Evolutionary conservation across 208 protist species (phyloP), one percentile per base, ranked within the genome.

Genomic region (Leishmania gerbilli): DNA sequence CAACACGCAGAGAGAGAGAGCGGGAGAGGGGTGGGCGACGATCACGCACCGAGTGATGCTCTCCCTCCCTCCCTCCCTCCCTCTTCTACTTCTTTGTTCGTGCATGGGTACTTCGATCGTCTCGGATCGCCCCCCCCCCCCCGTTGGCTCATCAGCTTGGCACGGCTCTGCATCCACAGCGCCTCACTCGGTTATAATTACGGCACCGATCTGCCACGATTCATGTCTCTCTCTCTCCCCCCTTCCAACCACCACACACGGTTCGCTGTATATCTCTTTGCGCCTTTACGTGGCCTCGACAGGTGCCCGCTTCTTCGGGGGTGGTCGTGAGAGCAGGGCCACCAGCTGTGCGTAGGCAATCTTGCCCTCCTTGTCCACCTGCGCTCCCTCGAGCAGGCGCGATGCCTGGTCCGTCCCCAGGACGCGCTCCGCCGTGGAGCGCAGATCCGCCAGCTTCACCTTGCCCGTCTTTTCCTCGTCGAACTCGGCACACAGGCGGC

Each of bases 291-390:
- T 31, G 2, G 3, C 21, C 71, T 40, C 19, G 11, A 17, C 71
- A 7, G 47, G 27, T 31, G 34, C 40, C 49, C 5, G 21, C 40
- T 62, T 42, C 56, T 67, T 64, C 37, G 83, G 87, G 13, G 89
- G 86, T 1, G 87, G 89, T 6, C 89, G 87, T n/a, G 92, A 94
- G 34, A 97, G 77, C 27, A 97, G 76, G 8, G 87, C 76, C 0
- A 84, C 88, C 62, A 97, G 87, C 83, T 97, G 95, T 24, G 85
- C 82, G 81, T 96, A 97, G 13, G 84, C 74, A 62, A 97, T 92
- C 47, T 88, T 89, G n/a, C 93, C 95, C 3, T 97, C 86, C 80
- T 86, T 79, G 64, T 97, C 92, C 7, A 84, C 87, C 75, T 80
- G 86, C 11, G 88, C 91, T n/a, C 89, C 89, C 1, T 90, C 87